Evolutionary conservation across 179 eudicot genomes (phyloP), one percentile per base, ranked within the genome.

Genomic region (Vitellaria paradoxa): DNA sequence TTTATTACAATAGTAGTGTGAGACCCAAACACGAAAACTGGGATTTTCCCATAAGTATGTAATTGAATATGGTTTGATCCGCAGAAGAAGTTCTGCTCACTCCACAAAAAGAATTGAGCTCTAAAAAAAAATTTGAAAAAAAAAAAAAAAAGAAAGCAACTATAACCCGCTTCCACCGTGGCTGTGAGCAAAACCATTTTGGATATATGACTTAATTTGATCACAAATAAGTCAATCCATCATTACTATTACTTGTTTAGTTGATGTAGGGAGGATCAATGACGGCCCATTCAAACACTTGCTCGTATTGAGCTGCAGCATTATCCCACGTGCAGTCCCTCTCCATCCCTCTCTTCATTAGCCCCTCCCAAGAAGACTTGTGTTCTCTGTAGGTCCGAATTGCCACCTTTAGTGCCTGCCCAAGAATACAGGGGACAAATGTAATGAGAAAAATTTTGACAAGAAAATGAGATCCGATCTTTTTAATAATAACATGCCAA

Each of bases 281-380:
- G 59, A 89, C 86, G 42, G 93, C 94, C 99, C 99, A 96, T 47
- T 85, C 86, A 23, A 94, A 92, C 18, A 96, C 87, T 80, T 91
- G 87, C 82, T 96, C 99, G 18, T 96, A 96, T 75, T 89, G 89
- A 72, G 84, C 87, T 9, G 99, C 99, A 66, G 97, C 99, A 37
- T 87, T 91, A 40, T 94, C 88, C 99, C 99, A 96, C 3, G 97
- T 84, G 75, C 71, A 87, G 73, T 96, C 90, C 72, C 86, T 85
- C 78, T 84, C 83, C 99, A 96, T 94, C 75, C 99, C 99, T 81
- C 99, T 86, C 84, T 88, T 96, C 97, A 94, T 89, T 80, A 96
- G 76, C 64, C 96, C 94, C 12, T 80, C 85, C 99, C 99, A 96
- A 45, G 99, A 96, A 18, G 85, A 17, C 81, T 89, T 96, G 84